A percentile compares a stretch with the other conserved stretches of the same genome.
These are phyloP conservation scores for Acanthamoeba divionensis DNA, from an alignment of 208 protist species.

Conservation along the genomic window DNA sequence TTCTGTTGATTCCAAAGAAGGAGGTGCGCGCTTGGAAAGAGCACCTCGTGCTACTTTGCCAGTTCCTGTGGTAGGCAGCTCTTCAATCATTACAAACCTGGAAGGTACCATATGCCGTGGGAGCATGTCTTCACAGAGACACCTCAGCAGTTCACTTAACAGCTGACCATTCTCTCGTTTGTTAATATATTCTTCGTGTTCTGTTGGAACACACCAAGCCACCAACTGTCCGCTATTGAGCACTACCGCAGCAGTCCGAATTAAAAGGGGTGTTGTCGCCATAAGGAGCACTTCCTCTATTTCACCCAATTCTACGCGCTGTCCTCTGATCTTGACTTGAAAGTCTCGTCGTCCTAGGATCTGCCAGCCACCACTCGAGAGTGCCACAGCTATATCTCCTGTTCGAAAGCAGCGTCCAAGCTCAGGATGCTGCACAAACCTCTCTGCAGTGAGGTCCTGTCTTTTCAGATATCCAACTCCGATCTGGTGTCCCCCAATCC, in stretches of 20 bases:
- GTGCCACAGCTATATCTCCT: not conserved
- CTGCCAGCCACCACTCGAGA: not conserved
- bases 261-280: not conserved
- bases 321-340: conserved; percentile 33
- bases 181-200: not conserved
- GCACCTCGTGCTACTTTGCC: not conserved
- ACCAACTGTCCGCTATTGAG: not conserved
- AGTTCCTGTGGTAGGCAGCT: not conserved
- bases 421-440: not conserved
- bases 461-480: conserved; percentile 11
- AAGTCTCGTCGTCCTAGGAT: conserved; percentile 2
- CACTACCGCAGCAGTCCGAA: conserved; percentile 6
- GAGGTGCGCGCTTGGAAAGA: not conserved
- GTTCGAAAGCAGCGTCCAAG: conserved; percentile 33
- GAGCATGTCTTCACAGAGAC: not conserved
- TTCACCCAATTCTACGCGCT: conserved; percentile 36
- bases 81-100: not conserved
- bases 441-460: not conserved
- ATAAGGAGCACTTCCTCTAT: conserved; percentile 31
- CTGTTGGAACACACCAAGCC: not conserved
- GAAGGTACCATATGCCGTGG: conserved; percentile 40
- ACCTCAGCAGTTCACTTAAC: conserved; percentile 6
- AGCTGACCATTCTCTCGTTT: not conserved
- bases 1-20: not conserved
- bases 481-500: conserved; percentile 30